Base-by-base conservation (phyloP, 768 basidiomycete genomes). In the Podaxis sp. region DNA sequence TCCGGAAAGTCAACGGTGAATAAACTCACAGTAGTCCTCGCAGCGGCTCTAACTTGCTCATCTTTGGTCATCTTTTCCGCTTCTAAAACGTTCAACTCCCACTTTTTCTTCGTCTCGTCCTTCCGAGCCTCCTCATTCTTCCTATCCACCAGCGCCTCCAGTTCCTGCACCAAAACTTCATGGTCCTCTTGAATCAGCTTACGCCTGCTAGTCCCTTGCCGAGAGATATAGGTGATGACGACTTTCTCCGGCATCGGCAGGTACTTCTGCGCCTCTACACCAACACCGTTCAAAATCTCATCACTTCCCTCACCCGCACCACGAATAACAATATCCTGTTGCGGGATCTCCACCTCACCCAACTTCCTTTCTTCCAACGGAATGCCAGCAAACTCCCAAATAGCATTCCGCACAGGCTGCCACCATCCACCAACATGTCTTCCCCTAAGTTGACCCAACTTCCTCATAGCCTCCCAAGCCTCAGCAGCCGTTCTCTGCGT, bases 401-500 rank as follows among this genome's bases (percentile, higher is more conserved):
- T 82, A 2, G 83, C 83, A 40, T 81, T 72, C 38, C 89, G 78
- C 22, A 95, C 70, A n/a, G 88, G 84, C 69, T 87, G 87, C 92
- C 92, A 95, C 91, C 91, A 95, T 48, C 80, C 82, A 30, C 82
- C 83, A 5, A 79, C 82, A 44, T 74, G 75, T 4, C 74, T 68
- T 0, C 82, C 80, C 33, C 74, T 68, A 11, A 82, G 69, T 63
- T 74, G 71, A 9, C 72, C 70, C 15, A 67, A 56, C 5, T 63
- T 53, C 4, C 73, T 71, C 80, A 88, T 85, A 63, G 76, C 73
- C 52, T 87, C 80, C 74, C 82, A 79, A 7, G 92, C 87, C 70
- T 87, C 86, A 1, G 88, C 83, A 0, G 91, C 92, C 0, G 84
- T 92, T 17, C 93, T 80, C 67, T 92, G 89, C 4, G 85, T 89